Evolutionary conservation across 2,329 filamentous ascomycete genomes (phyloP).

Genomic region (Colletotrichum navitas): DNA sequence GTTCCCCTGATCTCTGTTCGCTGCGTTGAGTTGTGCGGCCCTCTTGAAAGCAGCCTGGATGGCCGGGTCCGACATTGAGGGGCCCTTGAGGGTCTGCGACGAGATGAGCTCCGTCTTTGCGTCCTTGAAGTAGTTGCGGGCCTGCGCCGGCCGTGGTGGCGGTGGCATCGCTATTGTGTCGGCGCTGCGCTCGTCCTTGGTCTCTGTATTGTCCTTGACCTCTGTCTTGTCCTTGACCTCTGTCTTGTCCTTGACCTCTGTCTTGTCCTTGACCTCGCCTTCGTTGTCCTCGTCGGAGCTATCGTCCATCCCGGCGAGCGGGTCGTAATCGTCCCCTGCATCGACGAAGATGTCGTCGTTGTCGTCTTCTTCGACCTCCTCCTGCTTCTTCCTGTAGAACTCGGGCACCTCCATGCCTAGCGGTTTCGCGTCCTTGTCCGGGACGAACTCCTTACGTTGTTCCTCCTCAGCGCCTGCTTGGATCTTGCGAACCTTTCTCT

Average conservation of each 20-base stretch:
- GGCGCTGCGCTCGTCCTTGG: slow-evolving; percentile 36
- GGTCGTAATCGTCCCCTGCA: slow-evolving; percentile 76
- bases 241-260: slow-evolving; percentile 44
- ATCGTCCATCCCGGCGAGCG: slow-evolving; percentile 68
- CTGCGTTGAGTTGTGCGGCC: slow-evolving; percentile 74
- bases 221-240: too few relatives aligned
- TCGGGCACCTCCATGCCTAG: slow-evolving; percentile 77
- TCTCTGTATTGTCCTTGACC: too few relatives aligned
- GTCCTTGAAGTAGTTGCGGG: slow-evolving; percentile 73
- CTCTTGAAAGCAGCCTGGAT: slow-evolving; percentile 89
- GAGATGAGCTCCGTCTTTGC: slow-evolving; percentile 67
- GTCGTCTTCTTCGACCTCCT: slow-evolving; percentile 62
- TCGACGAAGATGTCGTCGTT: slow-evolving; percentile 76
- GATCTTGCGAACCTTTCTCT: slow-evolving; percentile 71
- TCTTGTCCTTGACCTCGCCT: slow-evolving; percentile 50
- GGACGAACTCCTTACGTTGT: slow-evolving; percentile 60
- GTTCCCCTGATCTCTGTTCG: slow-evolving; percentile 48
- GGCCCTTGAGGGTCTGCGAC: slow-evolving; percentile 62
- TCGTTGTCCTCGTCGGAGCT: slow-evolving; percentile 58
- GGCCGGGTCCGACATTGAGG: slow-evolving; percentile 78
- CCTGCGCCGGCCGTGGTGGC: slow-evolving; percentile 57
- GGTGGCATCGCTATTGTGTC: slow-evolving; percentile 58
- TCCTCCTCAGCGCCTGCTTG: slow-evolving; percentile 54
- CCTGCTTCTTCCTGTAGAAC: slow-evolving; percentile 62
- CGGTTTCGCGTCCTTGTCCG: slow-evolving; percentile 67